Evolutionary conservation across 2,329 filamentous ascomycete species (phyloP).

Genomic region (Fusarium austroafricanum): DNA sequence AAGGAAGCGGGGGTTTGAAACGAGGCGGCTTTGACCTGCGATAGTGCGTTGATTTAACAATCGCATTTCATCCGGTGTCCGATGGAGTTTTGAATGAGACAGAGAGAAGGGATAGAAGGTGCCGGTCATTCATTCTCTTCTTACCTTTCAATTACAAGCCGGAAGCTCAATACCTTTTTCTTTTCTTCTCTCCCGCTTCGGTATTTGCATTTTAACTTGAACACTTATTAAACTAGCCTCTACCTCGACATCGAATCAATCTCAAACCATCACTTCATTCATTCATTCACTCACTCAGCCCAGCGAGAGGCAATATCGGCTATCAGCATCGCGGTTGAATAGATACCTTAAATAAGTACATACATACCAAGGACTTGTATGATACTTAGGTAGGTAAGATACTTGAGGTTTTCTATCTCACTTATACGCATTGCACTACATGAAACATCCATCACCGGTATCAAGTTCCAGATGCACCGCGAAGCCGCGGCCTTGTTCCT

Average conservation of each 20-base stretch:
- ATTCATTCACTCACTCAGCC: background rate
- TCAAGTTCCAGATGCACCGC: background rate
- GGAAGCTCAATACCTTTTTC: background rate
- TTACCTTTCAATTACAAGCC: background rate
- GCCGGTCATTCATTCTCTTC: background rate
- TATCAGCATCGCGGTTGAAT: background rate
- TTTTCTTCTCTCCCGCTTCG: background rate
- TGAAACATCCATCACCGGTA: background rate
- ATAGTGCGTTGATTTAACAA: background rate
- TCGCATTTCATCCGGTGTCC: background rate
- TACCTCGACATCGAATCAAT: background rate
- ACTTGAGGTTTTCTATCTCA: background rate
- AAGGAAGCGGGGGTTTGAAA: constrained; percentile 21
- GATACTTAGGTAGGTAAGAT: constrained; percentile 11
- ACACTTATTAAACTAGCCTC: background rate
- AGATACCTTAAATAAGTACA: background rate
- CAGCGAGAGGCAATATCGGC: background rate
- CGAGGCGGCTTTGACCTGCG: constrained; percentile 1
- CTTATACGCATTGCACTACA: background rate
- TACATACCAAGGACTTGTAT: background rate
- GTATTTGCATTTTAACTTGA: background rate
- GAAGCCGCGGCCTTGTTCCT: background rate
- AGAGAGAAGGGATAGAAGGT: constrained; percentile 16
- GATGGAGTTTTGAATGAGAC: constrained; percentile 5
- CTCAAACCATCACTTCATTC: background rate